phyloP scores from a whole-genome alignment of 1,139 yeast genomes.

The Yamadazyma diddensiae region DNA sequence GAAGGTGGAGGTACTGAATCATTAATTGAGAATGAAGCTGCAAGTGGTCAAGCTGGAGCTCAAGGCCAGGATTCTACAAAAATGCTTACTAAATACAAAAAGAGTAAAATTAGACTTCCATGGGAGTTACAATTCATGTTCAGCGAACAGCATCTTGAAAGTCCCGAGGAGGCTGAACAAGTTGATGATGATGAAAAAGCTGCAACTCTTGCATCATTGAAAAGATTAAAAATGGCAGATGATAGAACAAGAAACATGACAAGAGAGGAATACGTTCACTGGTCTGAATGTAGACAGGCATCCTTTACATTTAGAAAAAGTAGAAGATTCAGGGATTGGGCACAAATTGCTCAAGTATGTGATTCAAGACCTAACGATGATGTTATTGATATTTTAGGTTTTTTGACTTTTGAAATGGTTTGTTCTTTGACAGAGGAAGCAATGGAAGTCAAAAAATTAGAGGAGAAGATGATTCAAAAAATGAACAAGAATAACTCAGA shows the following conservation, averaged over 20 bases:
- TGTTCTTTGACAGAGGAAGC: slow-evolving; percentile 94
- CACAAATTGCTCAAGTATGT: slow-evolving; percentile 77
- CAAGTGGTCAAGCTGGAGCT: slow-evolving; percentile 28
- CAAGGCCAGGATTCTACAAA: slow-evolving; percentile 50
- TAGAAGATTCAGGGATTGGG: slow-evolving; percentile 95
- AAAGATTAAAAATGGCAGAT: slow-evolving; percentile 87
- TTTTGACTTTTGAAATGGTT: slow-evolving; percentile 92
- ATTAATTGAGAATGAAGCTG: slow-evolving; percentile 39
- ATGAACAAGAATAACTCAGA: slow-evolving; percentile 23
- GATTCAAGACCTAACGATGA: slow-evolving; percentile 95
- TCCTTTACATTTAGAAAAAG: slow-evolving; percentile 92
- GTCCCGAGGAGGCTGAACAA: slow-evolving; percentile 74
- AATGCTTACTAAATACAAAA: slow-evolving; percentile 62
- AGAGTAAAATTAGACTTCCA: slow-evolving; percentile 79
- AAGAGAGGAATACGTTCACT: slow-evolving; percentile 93
- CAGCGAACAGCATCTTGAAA: slow-evolving; percentile 80
- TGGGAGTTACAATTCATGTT: slow-evolving; percentile 98
- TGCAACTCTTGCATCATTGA: slow-evolving; percentile 83
- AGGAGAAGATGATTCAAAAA: slow-evolving; percentile 46
- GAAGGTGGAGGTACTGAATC: slow-evolving; percentile 78
- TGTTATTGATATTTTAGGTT: slow-evolving; percentile 93
- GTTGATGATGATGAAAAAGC: slow-evolving; percentile 88
- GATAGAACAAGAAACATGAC: slow-evolving; percentile 94
- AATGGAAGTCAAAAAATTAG: slow-evolving; percentile 69
- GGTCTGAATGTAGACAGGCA: slow-evolving; percentile 99